Evolutionary conservation across 306 rosid genomes (phyloP).

Genomic region (Bauhinia variegata): DNA sequence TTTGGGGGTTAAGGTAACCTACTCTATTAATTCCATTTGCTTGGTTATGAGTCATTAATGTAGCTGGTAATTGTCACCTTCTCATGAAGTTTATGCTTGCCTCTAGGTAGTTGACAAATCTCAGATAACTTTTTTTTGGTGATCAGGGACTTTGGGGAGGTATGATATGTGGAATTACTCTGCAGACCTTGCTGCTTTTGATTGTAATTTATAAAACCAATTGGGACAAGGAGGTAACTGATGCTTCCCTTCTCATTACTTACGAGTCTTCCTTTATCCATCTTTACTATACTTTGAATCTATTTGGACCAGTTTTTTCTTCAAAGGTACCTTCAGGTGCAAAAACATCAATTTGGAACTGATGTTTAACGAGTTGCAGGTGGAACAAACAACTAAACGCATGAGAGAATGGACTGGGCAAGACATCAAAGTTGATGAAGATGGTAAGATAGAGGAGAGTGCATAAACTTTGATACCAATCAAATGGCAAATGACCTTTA

Average conservation of each 20-base stretch:
- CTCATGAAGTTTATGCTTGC: background rate
- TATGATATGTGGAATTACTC: slow-evolving; percentile 58
- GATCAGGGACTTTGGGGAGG: slow-evolving; percentile 68
- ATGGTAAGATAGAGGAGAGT: background rate
- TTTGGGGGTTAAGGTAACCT: background rate
- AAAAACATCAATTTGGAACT: no score
- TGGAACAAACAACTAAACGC: slow-evolving; percentile 38
- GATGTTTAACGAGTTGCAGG: slow-evolving; percentile 39
- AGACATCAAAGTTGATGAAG: background rate
- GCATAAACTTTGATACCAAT: no score
- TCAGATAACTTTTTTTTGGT: background rate
- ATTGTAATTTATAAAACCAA: slow-evolving; percentile 51
- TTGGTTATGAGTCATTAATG: no score
- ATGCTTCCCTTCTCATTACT: background rate
- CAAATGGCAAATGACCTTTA: no score
- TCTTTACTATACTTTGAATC: no score
- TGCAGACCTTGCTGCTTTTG: slow-evolving; percentile 58
- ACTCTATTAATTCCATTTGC: background rate
- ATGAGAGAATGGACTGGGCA: background rate
- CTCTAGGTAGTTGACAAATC: background rate
- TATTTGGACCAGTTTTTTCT: no score
- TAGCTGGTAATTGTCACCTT: no score
- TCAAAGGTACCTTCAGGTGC: no score
- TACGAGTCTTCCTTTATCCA: no score
- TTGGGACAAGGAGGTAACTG: slow-evolving; percentile 62